Evolutionary conservation across 768 basidiomycete genomes (phyloP).

Genomic region (Royoungia palumana): DNA sequence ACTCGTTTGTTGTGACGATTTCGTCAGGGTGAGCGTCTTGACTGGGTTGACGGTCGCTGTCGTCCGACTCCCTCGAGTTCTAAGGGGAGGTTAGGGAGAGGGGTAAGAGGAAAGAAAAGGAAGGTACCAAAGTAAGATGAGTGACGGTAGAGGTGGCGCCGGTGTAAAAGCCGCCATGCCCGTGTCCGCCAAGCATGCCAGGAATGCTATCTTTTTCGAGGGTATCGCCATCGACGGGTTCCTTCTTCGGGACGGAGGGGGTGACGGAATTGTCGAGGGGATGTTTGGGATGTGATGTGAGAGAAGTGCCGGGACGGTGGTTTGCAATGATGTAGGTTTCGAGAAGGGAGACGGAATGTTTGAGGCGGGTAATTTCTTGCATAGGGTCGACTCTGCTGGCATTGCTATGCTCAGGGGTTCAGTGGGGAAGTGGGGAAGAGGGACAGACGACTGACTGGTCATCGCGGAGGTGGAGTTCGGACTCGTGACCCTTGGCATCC

Average conservation of each 20-base stretch:
- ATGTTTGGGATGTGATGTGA: constrained; percentile 28
- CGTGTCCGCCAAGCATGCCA: constrained; percentile 64
- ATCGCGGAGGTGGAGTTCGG: constrained; percentile 52
- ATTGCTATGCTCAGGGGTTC: constrained; percentile 27
- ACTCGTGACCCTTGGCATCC: constrained; percentile 64
- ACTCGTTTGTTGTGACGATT: constrained; percentile 44
- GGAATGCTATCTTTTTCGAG: constrained; percentile 49
- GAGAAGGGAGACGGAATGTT: constrained; percentile 39
- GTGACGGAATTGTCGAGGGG: constrained; percentile 19
- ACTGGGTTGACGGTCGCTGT: constrained; percentile 49
- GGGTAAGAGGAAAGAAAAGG: constrained; percentile 8
- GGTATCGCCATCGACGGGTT: constrained; percentile 45
- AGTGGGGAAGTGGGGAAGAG: constrained; percentile 35
- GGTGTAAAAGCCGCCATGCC: constrained; percentile 67
- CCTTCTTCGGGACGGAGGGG: constrained; percentile 50
- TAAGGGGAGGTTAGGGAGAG: constrained; percentile 25
- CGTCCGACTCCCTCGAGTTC: constrained; percentile 50
- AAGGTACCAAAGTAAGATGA: constrained; percentile 57
- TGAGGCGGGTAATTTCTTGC: constrained; percentile 39
- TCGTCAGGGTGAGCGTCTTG: constrained; percentile 44
- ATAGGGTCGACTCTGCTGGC: constrained; percentile 37
- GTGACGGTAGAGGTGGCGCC: constrained; percentile 77
- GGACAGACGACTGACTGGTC: constrained; percentile 33
- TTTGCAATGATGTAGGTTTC: constrained; percentile 35
- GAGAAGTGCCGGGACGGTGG: constrained; percentile 20